phyloP scores from a whole-genome alignment of 768 basidiomycete species.

The Tylopilus rubrobrunneus region DNA sequence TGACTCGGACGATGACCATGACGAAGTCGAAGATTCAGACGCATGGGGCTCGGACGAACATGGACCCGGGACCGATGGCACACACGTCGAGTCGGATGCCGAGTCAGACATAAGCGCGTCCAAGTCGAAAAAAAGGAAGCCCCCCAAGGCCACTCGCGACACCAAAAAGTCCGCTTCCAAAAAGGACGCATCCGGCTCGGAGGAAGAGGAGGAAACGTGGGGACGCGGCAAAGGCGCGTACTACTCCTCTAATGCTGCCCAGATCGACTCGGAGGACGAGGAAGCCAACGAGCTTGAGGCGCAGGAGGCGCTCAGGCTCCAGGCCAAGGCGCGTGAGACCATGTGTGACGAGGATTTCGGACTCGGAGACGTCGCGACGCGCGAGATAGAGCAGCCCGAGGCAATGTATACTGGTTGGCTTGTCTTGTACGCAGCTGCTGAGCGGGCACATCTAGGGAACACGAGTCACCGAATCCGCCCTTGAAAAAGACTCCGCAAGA shows the following conservation, averaged over 20 bases:
- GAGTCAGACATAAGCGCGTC: constrained; percentile 1
- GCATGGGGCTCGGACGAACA: too few relatives aligned
- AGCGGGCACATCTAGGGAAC: constrained; percentile 16
- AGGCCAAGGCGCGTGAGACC: constrained; percentile 65
- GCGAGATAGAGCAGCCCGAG: constrained; percentile 22
- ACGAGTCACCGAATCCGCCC: not conserved
- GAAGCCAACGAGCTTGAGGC: constrained; percentile 87
- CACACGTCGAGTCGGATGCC: constrained; percentile 14
- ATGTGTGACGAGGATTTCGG: constrained; percentile 84
- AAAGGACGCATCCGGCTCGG: constrained; percentile 18
- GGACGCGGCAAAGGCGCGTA: constrained; percentile 76
- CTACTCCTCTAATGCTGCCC: constrained; percentile 80
- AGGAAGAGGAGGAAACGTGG: constrained; percentile 64
- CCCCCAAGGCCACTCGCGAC: constrained; percentile 9
- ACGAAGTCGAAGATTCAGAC: constrained; percentile 33
- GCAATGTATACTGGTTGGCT: constrained; percentile 23
- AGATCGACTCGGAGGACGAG: constrained; percentile 82
- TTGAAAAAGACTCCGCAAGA: constrained; percentile 44
- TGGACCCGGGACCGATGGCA: constrained; percentile 4
- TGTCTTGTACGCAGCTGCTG: constrained; percentile 1
- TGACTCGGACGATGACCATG: constrained; percentile 27
- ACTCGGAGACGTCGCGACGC: constrained; percentile 55
- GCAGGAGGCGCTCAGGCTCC: constrained; percentile 78
- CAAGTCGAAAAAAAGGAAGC: constrained; percentile 12
- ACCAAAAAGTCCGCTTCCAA: constrained; percentile 9